These are phyloP conservation scores for Diaporthe ilicicola DNA, from an alignment of 2,329 filamentous ascomycete species.

Conservation along the genomic window DNA sequence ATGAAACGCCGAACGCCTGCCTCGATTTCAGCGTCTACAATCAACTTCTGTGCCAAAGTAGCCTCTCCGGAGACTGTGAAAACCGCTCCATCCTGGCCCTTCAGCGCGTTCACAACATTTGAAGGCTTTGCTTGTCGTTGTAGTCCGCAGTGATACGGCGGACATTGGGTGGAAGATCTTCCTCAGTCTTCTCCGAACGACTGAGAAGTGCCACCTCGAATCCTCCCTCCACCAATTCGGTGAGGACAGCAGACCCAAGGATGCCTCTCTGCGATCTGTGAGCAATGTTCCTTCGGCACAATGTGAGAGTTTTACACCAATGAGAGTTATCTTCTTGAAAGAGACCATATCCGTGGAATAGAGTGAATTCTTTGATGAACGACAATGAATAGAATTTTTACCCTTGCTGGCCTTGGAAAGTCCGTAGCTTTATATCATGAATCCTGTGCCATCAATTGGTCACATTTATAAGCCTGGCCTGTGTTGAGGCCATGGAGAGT, in stretches of 20 bases:
- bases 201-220: neutral
- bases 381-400: neutral
- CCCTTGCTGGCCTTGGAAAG: neutral
- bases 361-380: neutral
- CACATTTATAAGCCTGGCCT: neutral
- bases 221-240: neutral
- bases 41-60: neutral
- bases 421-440: neutral
- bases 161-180: neutral
- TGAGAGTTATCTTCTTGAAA: neutral
- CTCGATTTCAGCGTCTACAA: constrained; percentile 21
- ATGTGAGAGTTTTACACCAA: neutral
- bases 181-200: neutral
- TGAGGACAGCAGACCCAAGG: neutral
- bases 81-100: constrained; percentile 20
- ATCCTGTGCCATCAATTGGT: neutral
- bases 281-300: neutral
- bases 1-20: constrained; percentile 19
- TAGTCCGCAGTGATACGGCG: neutral
- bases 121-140: neutral
- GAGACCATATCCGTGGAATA: neutral
- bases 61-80: neutral
- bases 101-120: neutral
- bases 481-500: neutral
- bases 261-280: neutral